Evolutionary conservation across 2,329 filamentous ascomycete species (phyloP), one percentile per base, ranked within the genome.

Genomic region (Arthrobotrys pseudoclavata): DNA sequence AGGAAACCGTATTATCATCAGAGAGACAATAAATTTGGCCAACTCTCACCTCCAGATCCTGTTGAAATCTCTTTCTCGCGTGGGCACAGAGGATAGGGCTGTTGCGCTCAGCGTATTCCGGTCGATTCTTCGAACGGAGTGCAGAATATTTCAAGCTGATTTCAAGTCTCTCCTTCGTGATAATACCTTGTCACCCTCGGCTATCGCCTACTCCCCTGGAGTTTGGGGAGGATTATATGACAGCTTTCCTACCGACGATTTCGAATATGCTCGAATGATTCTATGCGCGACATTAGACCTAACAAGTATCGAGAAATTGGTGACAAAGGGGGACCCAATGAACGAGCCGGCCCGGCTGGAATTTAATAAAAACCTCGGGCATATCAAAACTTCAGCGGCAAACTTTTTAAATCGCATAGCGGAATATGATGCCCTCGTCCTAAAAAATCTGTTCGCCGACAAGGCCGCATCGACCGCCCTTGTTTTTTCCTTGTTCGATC

Each of bases 401-500:
- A 88, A 89, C 75, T 89, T 97, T 55, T 87, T 98, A 47, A 91
- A 94, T 79, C 88, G 91, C 10, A 85, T 99, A 50, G 91, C 91
- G 40, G 91, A 94, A 78, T 94, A 97, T 81, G 87, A 88, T 20
- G 86, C 89, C 0, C 85, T 87, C 3, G 89, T 95, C 74, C 86
- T 98, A 47, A 87, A 90, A 71, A 85, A 87, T 24, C 85, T 98
- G 10, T 93, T 92, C 81, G 86, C 88, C 64, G 89, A 91, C 71
- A 87, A 88, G 20, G 85, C 89, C 48, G 90, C 90, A 5, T 91
- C 92, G 76, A 89, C 91, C 79, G 89, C 92, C 42, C 87, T 97
- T 48, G 89, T 97, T 53, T 91, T 91, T 3, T 88, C 93, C 18
- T 88, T 97, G 5, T 90, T 97, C 69, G 94, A 94, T 50, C 92